Percentiles rank a stretch among this genome's conserved stretches.
Evolutionary conservation across 306 rosid genomes (phyloP).

Genomic region (Malus orientalis): DNA sequence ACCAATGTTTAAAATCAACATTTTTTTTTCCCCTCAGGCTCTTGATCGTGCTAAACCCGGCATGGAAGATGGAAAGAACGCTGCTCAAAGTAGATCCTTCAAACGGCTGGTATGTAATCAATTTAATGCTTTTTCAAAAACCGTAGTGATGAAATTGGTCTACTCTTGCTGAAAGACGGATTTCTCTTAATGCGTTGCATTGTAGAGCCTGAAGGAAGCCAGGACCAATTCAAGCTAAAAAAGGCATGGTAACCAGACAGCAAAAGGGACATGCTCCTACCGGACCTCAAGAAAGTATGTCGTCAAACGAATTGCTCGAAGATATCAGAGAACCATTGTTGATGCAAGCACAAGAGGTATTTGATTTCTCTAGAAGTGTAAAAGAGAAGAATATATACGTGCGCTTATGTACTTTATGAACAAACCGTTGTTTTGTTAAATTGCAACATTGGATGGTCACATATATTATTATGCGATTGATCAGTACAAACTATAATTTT

Average conservation of each 20-base stretch:
- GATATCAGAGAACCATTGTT: not conserved
- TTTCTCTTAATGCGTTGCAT: constrained; percentile 4
- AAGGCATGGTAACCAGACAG: not conserved
- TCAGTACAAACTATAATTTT: not conserved
- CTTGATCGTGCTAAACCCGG: constrained; percentile 85
- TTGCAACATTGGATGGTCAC: not conserved
- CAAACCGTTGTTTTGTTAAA: not conserved
- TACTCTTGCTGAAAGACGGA: constrained; percentile 1
- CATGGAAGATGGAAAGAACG: constrained; percentile 36
- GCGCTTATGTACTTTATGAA: not conserved
- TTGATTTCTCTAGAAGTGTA: not conserved
- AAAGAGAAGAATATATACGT: too few species aligned
- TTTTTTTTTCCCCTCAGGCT: not conserved
- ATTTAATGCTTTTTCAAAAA: not conserved
- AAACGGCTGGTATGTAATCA: constrained; percentile 66
- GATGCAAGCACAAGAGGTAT: not conserved
- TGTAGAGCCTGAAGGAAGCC: constrained; percentile 36
- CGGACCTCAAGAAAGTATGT: not conserved
- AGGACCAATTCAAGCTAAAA: not conserved
- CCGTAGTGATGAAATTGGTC: constrained; percentile 4
- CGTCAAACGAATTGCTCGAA: not conserved
- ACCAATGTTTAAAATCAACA: too few species aligned
- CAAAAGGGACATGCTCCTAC: not conserved
- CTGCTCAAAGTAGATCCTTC: constrained; percentile 53
- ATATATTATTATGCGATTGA: too few species aligned